Evolutionary conservation across 2,329 filamentous ascomycete genomes (phyloP), one percentile per base, ranked within the genome.

Genomic region (Calycina herbarum): DNA sequence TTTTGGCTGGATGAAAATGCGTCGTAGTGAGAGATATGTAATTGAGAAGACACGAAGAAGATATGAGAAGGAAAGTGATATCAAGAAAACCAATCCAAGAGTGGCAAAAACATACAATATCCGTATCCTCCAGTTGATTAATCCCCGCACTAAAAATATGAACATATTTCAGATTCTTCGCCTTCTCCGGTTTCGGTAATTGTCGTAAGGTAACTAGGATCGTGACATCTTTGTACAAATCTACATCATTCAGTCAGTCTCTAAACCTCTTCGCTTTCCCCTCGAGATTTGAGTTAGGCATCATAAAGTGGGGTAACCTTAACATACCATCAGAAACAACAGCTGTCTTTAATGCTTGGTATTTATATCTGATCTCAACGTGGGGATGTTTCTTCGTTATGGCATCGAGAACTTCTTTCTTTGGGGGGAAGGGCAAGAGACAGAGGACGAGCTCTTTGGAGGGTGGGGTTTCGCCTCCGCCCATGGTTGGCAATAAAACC

Each of bases 361-460:
- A 3, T 59, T 76, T 68, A 67, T 78, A 83, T 10, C 75, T 77
- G 60, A 84, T 74, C n/a, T 81, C 76, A 67, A 83, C 76, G 71
- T 79, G 71, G 6, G 78, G 82, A 75, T 78, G 83, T 62, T 76
- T 79, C 59, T 74, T 73, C 45, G 72, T 78, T 62, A 82, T 77
- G 60, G 72, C 71, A 58, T 74, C 74, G 35, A 81, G 67, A 31
- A 80, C 70, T 1, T 74, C 70, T 29, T 73, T 75, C n/a, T 80
- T 78, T 62, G 80, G 77, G 6, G 79, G 76, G 63, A 78, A 78
- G 1, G 79, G 79, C 0, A 82, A 70, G 24, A 80, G 73, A 67
- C 78, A 75, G 29, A 85, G 76, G 42, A 85, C 76, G 64, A 76
- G 74, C 66, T 78, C 79, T 62, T 74, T 51, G n/a, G n/a, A 3